Base-by-base conservation (phyloP, 1,139 yeast species). In the Diutina sp. region DNA sequence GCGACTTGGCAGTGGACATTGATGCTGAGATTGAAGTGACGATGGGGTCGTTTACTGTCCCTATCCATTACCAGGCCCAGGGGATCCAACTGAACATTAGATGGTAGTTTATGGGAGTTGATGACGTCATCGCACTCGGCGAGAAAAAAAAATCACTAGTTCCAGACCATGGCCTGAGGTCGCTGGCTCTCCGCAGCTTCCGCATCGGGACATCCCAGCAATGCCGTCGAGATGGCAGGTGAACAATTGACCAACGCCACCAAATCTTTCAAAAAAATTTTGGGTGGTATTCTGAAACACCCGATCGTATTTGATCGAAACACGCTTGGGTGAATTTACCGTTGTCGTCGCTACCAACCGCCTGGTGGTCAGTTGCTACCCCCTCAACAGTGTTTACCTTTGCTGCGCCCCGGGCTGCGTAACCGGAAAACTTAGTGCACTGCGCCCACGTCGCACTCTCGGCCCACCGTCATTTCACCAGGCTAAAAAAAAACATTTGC, bases 1-100 rank as follows among this genome's bases (percentile, higher is more conserved):
- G 84, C 2, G 72, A 77, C 29, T 67, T 83, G 38, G 66, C 67
- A 7, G 74, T 82, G n/a, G 74, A 77, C 48, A 76, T 79, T 1
- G 61, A 65, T 35, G 82, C 84, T 0, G 67, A 71, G 41, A 67
- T 82, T 58, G 67, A 65, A 14, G 66, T 78, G 1, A 59, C 58
- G 6, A 55, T 80, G 8, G 81, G 70, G 25, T 61, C 69, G 46
- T 79, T 75, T 60, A 63, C 65, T 14, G 60, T 77, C 48, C 72
- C 71, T 29, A 63, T 80, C 57, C 65, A 71, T 46, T 81, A 79
- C 62, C 66, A 68, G 11, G 85, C 84, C 0, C 60, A 64, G 14
- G 79, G 74, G 1, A 59, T 77, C 47, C 66, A 67, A 32, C 70
- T 83, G 1, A 71, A 72, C 56, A 73, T 80, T 50, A 9, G 53